phyloP scores from a whole-genome alignment of 2,329 filamentous ascomycete genomes.

The Orbilia oligospora region DNA sequence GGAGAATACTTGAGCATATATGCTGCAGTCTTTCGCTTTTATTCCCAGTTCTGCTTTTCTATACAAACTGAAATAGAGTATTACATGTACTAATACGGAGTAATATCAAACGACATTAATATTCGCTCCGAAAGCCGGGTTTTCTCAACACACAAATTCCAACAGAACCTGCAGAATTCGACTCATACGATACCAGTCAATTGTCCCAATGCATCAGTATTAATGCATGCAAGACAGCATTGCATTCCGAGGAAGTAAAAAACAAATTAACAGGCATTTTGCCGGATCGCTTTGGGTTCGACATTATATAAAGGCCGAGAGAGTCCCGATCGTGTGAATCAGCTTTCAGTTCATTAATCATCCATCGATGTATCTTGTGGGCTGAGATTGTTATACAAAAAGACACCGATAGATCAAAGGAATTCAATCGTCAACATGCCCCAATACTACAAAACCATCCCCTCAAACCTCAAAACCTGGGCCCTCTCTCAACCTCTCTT shows the following conservation, averaged over 20 bases:
- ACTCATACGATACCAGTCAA: slow-evolving; percentile 8
- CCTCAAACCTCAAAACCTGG: slow-evolving; percentile 74
- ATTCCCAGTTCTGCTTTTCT: not conserved
- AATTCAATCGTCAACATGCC: slow-evolving; percentile 69
- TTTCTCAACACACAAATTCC: slow-evolving; percentile 35
- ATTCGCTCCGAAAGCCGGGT: no score
- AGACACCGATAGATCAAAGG: no score
- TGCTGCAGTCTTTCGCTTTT: not conserved
- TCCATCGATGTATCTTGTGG: not conserved
- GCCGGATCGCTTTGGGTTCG: slow-evolving; percentile 2
- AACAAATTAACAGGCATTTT: slow-evolving; percentile 5
- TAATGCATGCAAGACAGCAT: no score
- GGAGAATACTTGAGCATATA: not conserved
- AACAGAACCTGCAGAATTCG: slow-evolving; percentile 27
- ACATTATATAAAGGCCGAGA: slow-evolving; percentile 36
- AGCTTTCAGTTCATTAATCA: not conserved
- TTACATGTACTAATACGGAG: no score
- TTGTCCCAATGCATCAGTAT: no score
- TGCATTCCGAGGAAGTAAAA: not conserved
- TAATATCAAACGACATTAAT: no score
- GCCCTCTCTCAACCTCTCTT: slow-evolving; percentile 79
- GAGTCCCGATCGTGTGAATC: slow-evolving; percentile 29
- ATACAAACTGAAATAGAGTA: no score
- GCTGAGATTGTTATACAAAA: no score
- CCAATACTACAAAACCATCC: slow-evolving; percentile 73